phyloP scores from a whole-genome alignment of 2,329 filamentous ascomycete genomes.

The Fusarium sp. region DNA sequence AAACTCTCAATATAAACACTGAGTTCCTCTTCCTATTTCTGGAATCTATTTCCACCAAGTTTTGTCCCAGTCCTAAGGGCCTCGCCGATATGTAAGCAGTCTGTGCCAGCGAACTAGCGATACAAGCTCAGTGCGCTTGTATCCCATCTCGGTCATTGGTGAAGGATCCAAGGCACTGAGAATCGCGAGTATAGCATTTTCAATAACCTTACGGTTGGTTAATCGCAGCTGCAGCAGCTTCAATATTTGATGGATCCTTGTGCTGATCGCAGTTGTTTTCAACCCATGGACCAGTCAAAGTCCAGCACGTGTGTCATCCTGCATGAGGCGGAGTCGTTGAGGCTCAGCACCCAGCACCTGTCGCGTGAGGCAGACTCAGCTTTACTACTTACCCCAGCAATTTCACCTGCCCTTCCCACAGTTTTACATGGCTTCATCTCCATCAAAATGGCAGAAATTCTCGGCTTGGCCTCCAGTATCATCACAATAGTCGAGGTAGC shows the following conservation, averaged over 20 bases:
- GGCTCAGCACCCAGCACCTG: background rate
- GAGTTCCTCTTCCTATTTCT: background rate
- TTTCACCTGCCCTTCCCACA: accelerated
- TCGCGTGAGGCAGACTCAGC: background rate
- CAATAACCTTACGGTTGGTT: too few relatives aligned
- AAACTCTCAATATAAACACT: accelerated
- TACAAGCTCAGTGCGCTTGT: too few relatives aligned
- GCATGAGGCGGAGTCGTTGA: background rate
- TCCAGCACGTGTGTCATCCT: background rate
- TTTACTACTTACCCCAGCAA: accelerated
- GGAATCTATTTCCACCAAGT: background rate
- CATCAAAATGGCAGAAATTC: constrained; percentile 20
- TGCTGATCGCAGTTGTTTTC: background rate
- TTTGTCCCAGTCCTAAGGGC: background rate
- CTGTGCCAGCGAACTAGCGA: too few relatives aligned
- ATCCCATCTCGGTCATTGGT: too few relatives aligned
- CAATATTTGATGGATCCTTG: accelerated
- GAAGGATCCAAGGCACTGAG: too few relatives aligned
- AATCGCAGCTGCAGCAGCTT: background rate
- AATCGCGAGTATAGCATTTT: too few relatives aligned
- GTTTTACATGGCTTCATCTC: accelerated
- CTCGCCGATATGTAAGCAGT: background rate
- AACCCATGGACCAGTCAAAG: background rate
- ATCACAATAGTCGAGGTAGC: constrained; percentile 27
- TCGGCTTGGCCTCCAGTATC: constrained; percentile 20